Conservation (phyloP, 2,329 filamentous ascomycete species). For the Cyphellophora attinorum region DNA sequence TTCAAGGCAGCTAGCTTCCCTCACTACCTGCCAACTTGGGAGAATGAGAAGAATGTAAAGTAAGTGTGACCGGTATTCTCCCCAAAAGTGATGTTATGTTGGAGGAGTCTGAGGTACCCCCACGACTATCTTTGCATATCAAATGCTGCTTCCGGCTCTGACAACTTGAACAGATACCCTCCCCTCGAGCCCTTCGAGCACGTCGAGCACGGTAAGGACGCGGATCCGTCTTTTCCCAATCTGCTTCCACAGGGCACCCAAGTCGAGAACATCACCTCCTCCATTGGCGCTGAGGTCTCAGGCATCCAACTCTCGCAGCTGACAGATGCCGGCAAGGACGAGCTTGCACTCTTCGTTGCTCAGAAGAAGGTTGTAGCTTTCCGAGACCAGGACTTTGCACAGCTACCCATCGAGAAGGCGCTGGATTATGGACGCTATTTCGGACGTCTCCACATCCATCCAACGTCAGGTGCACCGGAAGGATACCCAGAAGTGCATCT, state of each 20-base stretch:
- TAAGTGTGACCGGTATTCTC: too few relatives aligned
- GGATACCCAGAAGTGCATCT: constrained; percentile 68
- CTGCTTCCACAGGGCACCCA: constrained; percentile 41
- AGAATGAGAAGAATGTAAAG: constrained; percentile 37
- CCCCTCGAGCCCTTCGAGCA: constrained; percentile 62
- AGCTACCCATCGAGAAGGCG: constrained; percentile 17
- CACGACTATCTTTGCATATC: too few relatives aligned
- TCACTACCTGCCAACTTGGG: constrained; percentile 65
- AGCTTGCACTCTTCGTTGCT: constrained; percentile 25
- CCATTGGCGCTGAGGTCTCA: constrained; percentile 26
- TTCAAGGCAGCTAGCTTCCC: constrained; percentile 54
- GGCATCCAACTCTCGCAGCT: constrained; percentile 24
- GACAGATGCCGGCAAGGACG: constrained; percentile 21
- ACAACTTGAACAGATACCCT: constrained; percentile 37
- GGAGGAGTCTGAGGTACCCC: not conserved
- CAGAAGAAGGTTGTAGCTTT: constrained; percentile 26
- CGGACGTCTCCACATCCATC: constrained; percentile 73
- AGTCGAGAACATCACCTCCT: constrained; percentile 22
- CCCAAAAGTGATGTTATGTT: not conserved
- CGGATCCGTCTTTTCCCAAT: constrained; percentile 59
- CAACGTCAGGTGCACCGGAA: constrained; percentile 64
- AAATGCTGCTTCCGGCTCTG: not conserved
- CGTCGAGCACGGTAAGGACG: constrained; percentile 66
- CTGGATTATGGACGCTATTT: constrained; percentile 58
- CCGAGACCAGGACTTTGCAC: constrained; percentile 29